Evolutionary conservation across 306 rosid genomes (phyloP).

Genomic region (Chamaecrista fasciculata): DNA sequence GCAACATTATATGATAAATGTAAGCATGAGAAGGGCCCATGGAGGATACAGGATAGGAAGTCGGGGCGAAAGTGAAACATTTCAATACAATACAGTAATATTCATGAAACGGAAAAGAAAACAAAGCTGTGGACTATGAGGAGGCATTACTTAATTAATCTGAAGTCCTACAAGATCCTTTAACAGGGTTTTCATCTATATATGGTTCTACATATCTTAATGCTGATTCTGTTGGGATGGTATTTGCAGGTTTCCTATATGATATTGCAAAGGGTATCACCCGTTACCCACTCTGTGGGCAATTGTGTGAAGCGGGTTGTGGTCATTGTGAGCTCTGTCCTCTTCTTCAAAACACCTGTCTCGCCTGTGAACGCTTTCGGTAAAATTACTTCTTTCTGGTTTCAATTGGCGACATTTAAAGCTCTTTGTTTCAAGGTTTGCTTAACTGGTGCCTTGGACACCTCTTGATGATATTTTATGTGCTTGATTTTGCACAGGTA

Average conservation of each 20-base stretch:
- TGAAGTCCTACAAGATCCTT: neutral
- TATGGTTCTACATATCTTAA: neutral
- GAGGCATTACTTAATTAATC: neutral
- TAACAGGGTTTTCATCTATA: constrained; percentile 7
- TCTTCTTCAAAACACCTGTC: constrained; percentile 89
- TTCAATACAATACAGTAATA: neutral
- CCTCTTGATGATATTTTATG: constrained; percentile 10
- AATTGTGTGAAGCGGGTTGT: constrained; percentile 99
- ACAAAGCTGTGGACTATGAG: neutral
- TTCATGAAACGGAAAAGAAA: neutral
- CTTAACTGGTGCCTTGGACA: neutral
- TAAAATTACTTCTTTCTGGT: constrained; percentile 41
- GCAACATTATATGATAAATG: neutral
- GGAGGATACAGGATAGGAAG: too few species aligned
- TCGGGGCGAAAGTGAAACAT: neutral
- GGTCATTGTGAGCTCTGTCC: constrained; percentile 97
- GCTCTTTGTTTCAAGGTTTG: constrained; percentile 10
- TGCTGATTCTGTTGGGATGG: constrained; percentile 31
- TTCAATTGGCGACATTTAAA: constrained; percentile 4
- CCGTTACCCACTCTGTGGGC: constrained; percentile 97
- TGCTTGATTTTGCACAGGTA: constrained; percentile 53
- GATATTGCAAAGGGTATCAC: constrained; percentile 98
- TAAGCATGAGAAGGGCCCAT: neutral
- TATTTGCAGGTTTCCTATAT: constrained; percentile 85
- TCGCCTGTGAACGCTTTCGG: constrained; percentile 78